Base-by-base conservation (phyloP, 306 rosid species). In the Geum urbanum region DNA sequence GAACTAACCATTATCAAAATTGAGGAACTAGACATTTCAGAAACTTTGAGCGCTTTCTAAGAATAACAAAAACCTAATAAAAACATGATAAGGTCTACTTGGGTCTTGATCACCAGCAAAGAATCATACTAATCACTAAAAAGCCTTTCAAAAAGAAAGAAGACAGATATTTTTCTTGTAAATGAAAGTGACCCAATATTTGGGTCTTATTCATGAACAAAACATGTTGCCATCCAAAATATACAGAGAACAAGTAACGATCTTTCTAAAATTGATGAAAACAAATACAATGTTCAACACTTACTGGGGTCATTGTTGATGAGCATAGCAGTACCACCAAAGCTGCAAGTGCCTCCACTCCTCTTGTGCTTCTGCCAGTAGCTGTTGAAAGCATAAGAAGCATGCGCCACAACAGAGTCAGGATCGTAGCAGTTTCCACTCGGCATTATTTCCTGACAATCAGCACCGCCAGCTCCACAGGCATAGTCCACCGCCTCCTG, bases 291-390 rank as follows among this genome's bases (percentile, higher is more conserved):
- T 11, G 50, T 46, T 54, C 19, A 67, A 39, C 24, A 59, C 84
- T 85, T 83, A 94, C 97, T 94, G 80, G 99, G 99, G 75, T 94
- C 99, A 59, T 83, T 77, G 73, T 82, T 77, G 47, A 94, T 86
- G 48, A 94, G 70, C 97, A 94, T 91, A 7, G 97, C 96, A 19
- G 99, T 91, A 7, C 91, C 97, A 3, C 96, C 99, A 63, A 94
- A 94, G 83, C 70, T 82, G 71, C 97, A 94, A 5, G 87, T 91
- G 61, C 99, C 99, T 50, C 97, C 97, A 73, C 60, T 79, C 71
- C 84, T 83, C 92, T 91, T 94, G 78, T 84, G 85, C 83, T 84
- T 94, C 91, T 94, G 99, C 97, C 99, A 91, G 79, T 87, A 91
- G 78, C 89, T 88, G 44, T 94, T 94, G 77, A 91, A 94, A 12